Conservation (phyloP, 768 basidiomycete species). For the Serendipita sp. region DNA sequence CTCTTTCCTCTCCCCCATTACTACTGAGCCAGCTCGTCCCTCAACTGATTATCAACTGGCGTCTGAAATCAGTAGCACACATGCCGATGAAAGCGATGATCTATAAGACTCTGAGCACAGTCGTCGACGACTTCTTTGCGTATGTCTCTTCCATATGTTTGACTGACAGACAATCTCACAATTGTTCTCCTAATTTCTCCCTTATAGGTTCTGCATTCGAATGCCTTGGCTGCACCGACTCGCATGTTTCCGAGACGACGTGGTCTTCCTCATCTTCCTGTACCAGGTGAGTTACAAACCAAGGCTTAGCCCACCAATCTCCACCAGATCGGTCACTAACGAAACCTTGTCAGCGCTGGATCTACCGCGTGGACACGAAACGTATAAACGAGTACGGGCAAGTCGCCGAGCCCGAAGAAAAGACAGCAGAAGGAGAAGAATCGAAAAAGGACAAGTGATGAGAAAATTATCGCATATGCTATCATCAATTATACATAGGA, state of each 20-base stretch:
- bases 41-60: slow-evolving; percentile 92
- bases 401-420: slow-evolving; percentile 23
- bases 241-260: slow-evolving; percentile 49
- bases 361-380: slow-evolving; percentile 89
- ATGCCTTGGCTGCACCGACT: slow-evolving; percentile 92
- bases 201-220: slow-evolving; percentile 72
- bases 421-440: slow-evolving; percentile 9
- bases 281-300: slow-evolving; percentile 52
- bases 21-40: slow-evolving; percentile 34
- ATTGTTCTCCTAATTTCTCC: slow-evolving; percentile 4
- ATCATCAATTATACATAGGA: no score
- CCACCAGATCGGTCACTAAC: slow-evolving; percentile 7
- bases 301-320: neutral
- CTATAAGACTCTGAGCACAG: slow-evolving; percentile 80
- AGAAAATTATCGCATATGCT: no score
- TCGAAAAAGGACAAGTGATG: slow-evolving; percentile 14
- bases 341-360: slow-evolving; percentile 57
- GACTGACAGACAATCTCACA: no score
- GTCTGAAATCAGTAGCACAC: slow-evolving; percentile 92
- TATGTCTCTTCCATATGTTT: slow-evolving; percentile 24
- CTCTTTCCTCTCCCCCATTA: slow-evolving; percentile 40
- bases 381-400: slow-evolving; percentile 96
- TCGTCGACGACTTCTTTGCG: slow-evolving; percentile 88
- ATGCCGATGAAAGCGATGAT: slow-evolving; percentile 99
- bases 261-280: slow-evolving; percentile 80